Percentiles rank a stretch among this genome's conserved stretches.
These are phyloP conservation scores for Debaryomyces nepalensis DNA, from an alignment of 1,139 yeast species.

Conservation along the genomic window DNA sequence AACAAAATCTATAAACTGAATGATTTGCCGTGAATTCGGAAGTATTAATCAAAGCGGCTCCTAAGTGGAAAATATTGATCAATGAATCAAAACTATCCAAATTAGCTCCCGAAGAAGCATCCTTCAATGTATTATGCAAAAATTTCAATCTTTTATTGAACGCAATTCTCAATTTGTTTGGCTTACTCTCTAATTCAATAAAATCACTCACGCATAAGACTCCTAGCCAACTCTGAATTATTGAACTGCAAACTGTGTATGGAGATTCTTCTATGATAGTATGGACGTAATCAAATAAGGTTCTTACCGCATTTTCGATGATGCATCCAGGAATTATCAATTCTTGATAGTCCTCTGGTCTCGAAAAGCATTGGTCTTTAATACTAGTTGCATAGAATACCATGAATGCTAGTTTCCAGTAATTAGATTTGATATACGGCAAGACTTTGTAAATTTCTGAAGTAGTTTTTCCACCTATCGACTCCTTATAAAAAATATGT, in stretches of 20 bases:
- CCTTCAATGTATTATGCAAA: slow-evolving; percentile 38
- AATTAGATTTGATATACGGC: slow-evolving; percentile 48
- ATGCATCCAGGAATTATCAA: slow-evolving; percentile 3
- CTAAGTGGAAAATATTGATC: slow-evolving; percentile 47
- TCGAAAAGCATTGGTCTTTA: slow-evolving; percentile 59
- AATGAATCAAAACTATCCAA: slow-evolving; percentile 50
- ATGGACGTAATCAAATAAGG: slow-evolving; percentile 38
- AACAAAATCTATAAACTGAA: slow-evolving; percentile 50
- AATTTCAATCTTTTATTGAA: slow-evolving; percentile 45
- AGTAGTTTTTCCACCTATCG: slow-evolving; percentile 42
- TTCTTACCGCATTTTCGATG: slow-evolving; percentile 3
- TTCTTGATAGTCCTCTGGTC: slow-evolving; percentile 52
- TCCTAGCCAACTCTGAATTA: slow-evolving; percentile 42
- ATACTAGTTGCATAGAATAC: slow-evolving; percentile 55
- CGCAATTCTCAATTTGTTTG: slow-evolving; percentile 37
- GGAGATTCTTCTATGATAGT: slow-evolving; percentile 39
- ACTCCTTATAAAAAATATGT: slow-evolving; percentile 49
- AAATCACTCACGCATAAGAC: slow-evolving; percentile 44
- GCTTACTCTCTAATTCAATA: slow-evolving; percentile 34
- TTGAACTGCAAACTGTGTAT: slow-evolving; percentile 29
- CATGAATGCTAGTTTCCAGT: slow-evolving; percentile 60
- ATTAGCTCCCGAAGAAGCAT: slow-evolving; percentile 37
- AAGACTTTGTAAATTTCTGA: slow-evolving; percentile 44
- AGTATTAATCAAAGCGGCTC: slow-evolving; percentile 19
- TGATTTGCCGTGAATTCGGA: slow-evolving; percentile 36